A percentile compares a stretch with the other conserved stretches of the same genome.
phyloP scores from a whole-genome alignment of 192 early-diverging fungal species.

The Entophlyctis luteolus region DNA sequence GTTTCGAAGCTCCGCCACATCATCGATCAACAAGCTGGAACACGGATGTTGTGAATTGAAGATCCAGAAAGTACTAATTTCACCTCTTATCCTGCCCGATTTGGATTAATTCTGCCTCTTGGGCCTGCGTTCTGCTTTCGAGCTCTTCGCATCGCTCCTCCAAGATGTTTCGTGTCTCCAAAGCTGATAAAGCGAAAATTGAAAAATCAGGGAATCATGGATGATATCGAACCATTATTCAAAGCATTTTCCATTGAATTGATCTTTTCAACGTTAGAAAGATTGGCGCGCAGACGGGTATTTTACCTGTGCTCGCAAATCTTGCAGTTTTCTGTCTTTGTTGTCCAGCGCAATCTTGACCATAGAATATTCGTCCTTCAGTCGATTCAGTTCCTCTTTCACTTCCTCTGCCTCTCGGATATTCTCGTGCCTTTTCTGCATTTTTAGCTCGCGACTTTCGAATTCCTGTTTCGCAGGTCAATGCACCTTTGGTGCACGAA shows the following conservation, averaged over 20 bases:
- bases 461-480: constrained; percentile 18
- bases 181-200: constrained; percentile 5
- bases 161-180: constrained; percentile 33
- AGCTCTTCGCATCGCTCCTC: constrained; percentile 35
- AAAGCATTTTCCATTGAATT: constrained; percentile 28
- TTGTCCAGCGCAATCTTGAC: constrained; percentile 36
- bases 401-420: constrained; percentile 30
- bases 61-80: not conserved
- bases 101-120: constrained; percentile 35
- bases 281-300: not conserved
- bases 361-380: constrained; percentile 41
- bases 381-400: constrained; percentile 18
- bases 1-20: constrained; percentile 38
- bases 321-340: constrained; percentile 36
- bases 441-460: constrained; percentile 24
- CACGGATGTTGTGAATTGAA: not conserved
- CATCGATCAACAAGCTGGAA: constrained; percentile 38
- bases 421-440: constrained; percentile 23
- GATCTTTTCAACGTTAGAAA: not conserved
- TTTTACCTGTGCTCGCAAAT: constrained; percentile 29
- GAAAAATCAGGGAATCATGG: not conserved
- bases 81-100: constrained; percentile 46
- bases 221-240: constrained; percentile 8
- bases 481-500: too few species aligned
- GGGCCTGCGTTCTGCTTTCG: constrained; percentile 17